Conservation (phyloP, 352 stramenopile species). For the Thalassiosira livingstoniorum region DNA sequence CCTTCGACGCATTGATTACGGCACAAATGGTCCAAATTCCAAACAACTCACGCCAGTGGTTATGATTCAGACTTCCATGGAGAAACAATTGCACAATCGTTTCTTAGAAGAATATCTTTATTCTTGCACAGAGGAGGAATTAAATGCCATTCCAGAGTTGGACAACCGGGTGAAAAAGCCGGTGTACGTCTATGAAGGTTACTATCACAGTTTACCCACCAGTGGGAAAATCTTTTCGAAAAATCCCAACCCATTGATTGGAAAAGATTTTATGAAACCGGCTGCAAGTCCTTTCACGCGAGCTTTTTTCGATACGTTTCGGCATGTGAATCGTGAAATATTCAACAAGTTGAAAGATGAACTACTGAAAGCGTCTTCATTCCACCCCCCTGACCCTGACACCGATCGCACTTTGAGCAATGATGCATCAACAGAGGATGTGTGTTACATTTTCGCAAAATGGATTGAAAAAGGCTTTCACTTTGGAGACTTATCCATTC, state of each 20-base stretch:
- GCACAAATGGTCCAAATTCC: too few species aligned
- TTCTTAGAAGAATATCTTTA: constrained; percentile 40
- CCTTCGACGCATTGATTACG: constrained; percentile 27
- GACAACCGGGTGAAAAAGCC: constrained; percentile 36
- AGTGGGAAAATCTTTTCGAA: constrained; percentile 32
- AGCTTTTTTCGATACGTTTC: constrained; percentile 37
- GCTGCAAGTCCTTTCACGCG: constrained; percentile 27
- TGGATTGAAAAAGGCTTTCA: constrained; percentile 41
- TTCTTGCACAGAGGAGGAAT: constrained; percentile 30
- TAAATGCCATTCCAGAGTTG: constrained; percentile 30
- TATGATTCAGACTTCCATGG: constrained; percentile 34
- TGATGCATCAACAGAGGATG: constrained; percentile 28
- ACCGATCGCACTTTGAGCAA: too few species aligned
- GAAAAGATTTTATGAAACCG: constrained; percentile 37
- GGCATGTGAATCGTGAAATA: constrained; percentile 29
- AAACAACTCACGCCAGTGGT: constrained; percentile 32
- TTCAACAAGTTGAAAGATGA: constrained; percentile 23
- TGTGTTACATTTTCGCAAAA: constrained; percentile 28
- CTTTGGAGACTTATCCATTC: constrained; percentile 43
- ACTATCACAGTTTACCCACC: constrained; percentile 36
- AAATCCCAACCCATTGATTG: constrained; percentile 42
- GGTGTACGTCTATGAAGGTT: constrained; percentile 38
- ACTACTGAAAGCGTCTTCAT: constrained; percentile 18
- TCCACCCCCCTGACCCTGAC: too few species aligned
- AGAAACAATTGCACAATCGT: constrained; percentile 24